Evolutionary conservation across 192 early-diverging fungal genomes (phyloP), one percentile per base, ranked within the genome.

Genomic region (Oehlia diaphana): DNA sequence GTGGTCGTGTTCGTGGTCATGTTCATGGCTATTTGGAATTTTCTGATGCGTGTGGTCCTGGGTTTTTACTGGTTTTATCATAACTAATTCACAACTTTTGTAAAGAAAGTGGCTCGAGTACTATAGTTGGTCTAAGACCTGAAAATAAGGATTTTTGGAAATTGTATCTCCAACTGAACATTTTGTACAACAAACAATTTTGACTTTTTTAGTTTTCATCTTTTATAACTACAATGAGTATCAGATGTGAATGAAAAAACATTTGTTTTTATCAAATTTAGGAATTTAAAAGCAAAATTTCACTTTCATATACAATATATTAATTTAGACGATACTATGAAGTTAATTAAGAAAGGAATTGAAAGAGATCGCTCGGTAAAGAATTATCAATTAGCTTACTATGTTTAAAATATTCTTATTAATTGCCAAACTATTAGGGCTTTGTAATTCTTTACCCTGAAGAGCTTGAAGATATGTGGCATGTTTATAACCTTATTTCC

Each of bases 391-490:
- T 12, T 47, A 47, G 44, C 10, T 47, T 26, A 6, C 16, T 50
- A 16, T 10, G 62, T 63, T 16, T n/a, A 23, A 21, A 19, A 35
- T n/a, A 63, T 63, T 28, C 26, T 19, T n/a, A 37, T 14, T 75
- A 61, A 33, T 67, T 83, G 31, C 74, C 75, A 85, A 72, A 73
- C 62, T 72, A 75, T 31, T 94, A 94, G 35, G 97, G 97, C 47
- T 91, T 79, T 76, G 91, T 98, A 35, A 93, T 90, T 3, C 87
- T 99, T 62, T 87, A 89, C 53, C 93, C 97, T 1, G 95, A 98
- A 81, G 95, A 98, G 79, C 83, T 91, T 68, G 97, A 99, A 78
- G 98, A 99, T 85, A 96, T 99, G 94, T 99, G 98, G 97, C 96
- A 97, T 85, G 89, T 93, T 47, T 96, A 97, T 86, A 95, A 94